These are phyloP conservation scores for Talaromyces sp. DNA, from an alignment of 2,329 filamentous ascomycete species.

Conservation along the genomic window DNA sequence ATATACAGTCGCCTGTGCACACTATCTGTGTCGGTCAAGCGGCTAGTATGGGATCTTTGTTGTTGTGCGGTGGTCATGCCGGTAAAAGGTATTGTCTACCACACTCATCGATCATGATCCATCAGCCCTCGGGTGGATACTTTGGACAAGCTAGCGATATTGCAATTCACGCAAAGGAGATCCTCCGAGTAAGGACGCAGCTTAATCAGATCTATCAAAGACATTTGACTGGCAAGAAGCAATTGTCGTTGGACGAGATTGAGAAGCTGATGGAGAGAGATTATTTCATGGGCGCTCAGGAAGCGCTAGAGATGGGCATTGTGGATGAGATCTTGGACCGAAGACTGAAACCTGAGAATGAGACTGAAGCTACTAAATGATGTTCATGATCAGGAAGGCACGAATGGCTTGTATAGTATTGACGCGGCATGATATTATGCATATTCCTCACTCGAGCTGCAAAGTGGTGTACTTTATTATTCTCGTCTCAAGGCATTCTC, in stretches of 20 bases:
- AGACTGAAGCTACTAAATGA: constrained; percentile 11
- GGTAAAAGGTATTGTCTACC: constrained; percentile 85
- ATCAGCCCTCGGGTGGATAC: constrained; percentile 82
- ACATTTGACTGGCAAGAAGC: constrained; percentile 70
- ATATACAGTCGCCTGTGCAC: constrained; percentile 87
- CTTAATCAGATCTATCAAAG: constrained; percentile 85
- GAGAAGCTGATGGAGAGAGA: constrained; percentile 96
- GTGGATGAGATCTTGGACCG: constrained; percentile 78
- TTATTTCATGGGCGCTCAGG: constrained; percentile 84
- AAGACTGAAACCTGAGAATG: constrained; percentile 32
- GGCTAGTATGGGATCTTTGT: constrained; percentile 87
- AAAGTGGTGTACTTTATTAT: constrained; percentile 3
- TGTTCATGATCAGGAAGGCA: background rate
- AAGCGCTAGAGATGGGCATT: constrained; percentile 86
- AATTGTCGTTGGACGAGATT: constrained; percentile 74
- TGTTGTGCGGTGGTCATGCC: constrained; percentile 79
- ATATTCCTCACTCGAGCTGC: background rate
- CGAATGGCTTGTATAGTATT: constrained; percentile 7
- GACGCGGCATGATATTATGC: background rate
- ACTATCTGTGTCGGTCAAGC: constrained; percentile 95
- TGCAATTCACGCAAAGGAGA: constrained; percentile 95
- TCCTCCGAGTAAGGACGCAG: constrained; percentile 77
- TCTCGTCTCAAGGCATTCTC: background rate
- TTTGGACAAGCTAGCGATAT: constrained; percentile 73
- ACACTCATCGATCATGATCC: constrained; percentile 95